These are phyloP conservation scores for Ascochyta clinopodiicola DNA, from an alignment of 2,329 filamentous ascomycete genomes.

Conservation along the genomic window DNA sequence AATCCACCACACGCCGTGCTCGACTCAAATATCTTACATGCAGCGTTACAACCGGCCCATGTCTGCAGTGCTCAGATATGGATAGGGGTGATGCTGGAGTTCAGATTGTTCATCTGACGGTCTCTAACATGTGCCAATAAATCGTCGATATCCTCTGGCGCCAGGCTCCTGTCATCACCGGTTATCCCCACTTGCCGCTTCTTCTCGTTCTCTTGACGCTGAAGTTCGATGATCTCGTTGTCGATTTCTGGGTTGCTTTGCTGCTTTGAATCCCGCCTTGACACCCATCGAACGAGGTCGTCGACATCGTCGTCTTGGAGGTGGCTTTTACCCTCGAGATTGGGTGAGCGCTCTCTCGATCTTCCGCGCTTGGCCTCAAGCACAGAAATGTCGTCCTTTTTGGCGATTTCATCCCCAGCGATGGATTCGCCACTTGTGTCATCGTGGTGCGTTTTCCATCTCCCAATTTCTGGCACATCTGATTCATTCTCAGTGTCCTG, in stretches of 20 bases:
- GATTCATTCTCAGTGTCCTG: slow-evolving; percentile 27
- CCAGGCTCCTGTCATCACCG: slow-evolving; percentile 23
- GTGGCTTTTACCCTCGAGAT: not conserved
- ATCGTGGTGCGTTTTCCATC: slow-evolving; percentile 31
- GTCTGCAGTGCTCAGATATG: not conserved
- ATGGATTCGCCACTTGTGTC: slow-evolving; percentile 35
- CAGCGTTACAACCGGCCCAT: not conserved
- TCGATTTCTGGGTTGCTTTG: slow-evolving; percentile 6
- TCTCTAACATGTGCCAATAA: slow-evolving; percentile 8
- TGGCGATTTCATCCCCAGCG: slow-evolving; percentile 1
- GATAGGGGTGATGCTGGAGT: slow-evolving; percentile 10
- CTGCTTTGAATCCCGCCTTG: slow-evolving; percentile 10
- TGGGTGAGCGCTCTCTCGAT: slow-evolving; percentile 11
- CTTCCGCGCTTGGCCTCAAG: slow-evolving; percentile 7
- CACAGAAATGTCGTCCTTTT: slow-evolving; percentile 6
- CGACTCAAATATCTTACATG: not conserved
- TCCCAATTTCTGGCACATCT: slow-evolving; percentile 31
- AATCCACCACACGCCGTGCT: not conserved
- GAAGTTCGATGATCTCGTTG: not conserved
- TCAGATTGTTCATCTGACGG: not conserved
- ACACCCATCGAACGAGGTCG: slow-evolving; percentile 19
- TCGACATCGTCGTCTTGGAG: slow-evolving; percentile 17
- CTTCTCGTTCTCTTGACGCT: slow-evolving; percentile 20
- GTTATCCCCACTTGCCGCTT: slow-evolving; percentile 29
- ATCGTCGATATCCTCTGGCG: slow-evolving; percentile 17